Evolutionary conservation across 2,329 filamentous ascomycete species (phyloP), one percentile per base, ranked within the genome.

Genomic region (Berkeleyomyces basicola): DNA sequence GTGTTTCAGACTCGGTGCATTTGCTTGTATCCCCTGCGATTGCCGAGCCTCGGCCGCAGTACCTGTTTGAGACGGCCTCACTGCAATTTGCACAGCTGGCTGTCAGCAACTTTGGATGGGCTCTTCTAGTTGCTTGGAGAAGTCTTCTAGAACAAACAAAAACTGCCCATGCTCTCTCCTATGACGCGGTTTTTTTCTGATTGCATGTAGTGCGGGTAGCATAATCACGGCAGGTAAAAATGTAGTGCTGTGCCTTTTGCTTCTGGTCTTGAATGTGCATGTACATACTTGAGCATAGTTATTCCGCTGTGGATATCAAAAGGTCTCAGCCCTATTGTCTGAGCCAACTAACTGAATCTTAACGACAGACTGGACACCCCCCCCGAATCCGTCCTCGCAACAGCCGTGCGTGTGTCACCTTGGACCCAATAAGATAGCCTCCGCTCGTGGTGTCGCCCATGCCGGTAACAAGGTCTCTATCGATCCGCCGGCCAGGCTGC

Each of bases 341-440:
- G 16, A n/a, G 11, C 43, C 43, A 46, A 46, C 5, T 4, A n/a
- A n/a, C 14, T n/a, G 7, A 59, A 39, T 31, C 4, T 43, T 16
- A 61, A 61, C 71, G 69, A 68, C 83, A 86, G 16, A 85, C 75
- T 0, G 83, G 82, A 73, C 85, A 88, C 0, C 85, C 85, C 7
- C 78, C 79, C 55, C 78, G 75, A 43, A 92, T 78, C 65, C 82
- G 82, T 68, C 91, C 87, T 67, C 84, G 80, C 65, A 96, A 74
- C 62, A 96, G 71, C 66, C 90, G 81, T 46, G 91, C 90, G 70
- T 90, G 88, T 66, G 88, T 93, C 37, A 96, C 90, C 73, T 96
- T 96, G 39, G 86, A 83, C 0, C 89, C 88, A 5, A 97, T 84
- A 61, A 86, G 88, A 63, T 85, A 78, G 6, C 80, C 79, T 36